phyloP scores from a whole-genome alignment of 169 alveolate genomes.

The Blepharisma undulans region DNA sequence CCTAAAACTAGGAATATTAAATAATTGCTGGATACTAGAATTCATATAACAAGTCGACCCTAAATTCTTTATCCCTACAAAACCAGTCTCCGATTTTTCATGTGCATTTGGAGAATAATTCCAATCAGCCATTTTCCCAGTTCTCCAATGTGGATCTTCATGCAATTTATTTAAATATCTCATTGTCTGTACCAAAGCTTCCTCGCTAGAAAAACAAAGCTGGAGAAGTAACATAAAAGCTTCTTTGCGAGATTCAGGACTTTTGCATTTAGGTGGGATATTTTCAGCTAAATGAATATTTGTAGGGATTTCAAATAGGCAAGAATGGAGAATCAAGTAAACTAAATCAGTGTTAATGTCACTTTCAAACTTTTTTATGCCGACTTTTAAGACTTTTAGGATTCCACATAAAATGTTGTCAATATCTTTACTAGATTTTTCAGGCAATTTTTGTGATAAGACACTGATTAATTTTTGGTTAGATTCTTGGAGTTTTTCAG shows the following conservation, averaged over 20 bases:
- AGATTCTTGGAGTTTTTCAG: neutral
- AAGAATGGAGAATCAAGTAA: neutral
- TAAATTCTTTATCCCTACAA: slow-evolving; percentile 86
- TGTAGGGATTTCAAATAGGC: slow-evolving; percentile 36
- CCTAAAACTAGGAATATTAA: slow-evolving; percentile 81
- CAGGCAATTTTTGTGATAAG: neutral
- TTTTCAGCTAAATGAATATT: neutral
- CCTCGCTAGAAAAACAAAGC: neutral
- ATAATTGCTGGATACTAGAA: slow-evolving; percentile 78
- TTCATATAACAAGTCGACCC: slow-evolving; percentile 86
- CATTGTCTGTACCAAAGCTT: slow-evolving; percentile 26
- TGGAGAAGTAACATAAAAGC: slow-evolving; percentile 47
- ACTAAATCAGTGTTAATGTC: neutral
- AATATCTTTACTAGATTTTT: slow-evolving; percentile 17
- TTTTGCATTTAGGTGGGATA: slow-evolving; percentile 69
- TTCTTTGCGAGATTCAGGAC: slow-evolving; percentile 40
- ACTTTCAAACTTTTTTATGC: neutral
- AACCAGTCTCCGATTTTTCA: slow-evolving; percentile 73
- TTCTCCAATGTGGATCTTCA: slow-evolving; percentile 56
- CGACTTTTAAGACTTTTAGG: neutral
- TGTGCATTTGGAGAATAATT: slow-evolving; percentile 64
- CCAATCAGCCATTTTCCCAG: slow-evolving; percentile 47
- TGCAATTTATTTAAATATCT: slow-evolving; percentile 43
- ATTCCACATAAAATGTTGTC: slow-evolving; percentile 18
- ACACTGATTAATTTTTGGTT: neutral